Conservation (phyloP, 2,329 filamentous ascomycete genomes). For the Harringtonia aguacate region DNA sequence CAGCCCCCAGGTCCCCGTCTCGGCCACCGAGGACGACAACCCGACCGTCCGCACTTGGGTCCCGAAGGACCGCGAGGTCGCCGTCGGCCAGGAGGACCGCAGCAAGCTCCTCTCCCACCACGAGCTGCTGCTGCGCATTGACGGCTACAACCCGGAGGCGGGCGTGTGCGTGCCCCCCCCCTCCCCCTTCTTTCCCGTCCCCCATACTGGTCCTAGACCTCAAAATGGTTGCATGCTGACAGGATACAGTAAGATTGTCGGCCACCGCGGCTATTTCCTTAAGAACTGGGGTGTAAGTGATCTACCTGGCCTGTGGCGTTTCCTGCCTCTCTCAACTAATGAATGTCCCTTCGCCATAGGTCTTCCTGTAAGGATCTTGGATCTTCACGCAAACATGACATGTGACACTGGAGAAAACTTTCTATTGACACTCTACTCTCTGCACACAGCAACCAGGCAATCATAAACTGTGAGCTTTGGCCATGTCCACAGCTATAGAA, state of each 20-base stretch:
- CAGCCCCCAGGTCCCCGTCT: slow-evolving; percentile 75
- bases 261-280: slow-evolving; percentile 89
- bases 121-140: slow-evolving; percentile 78
- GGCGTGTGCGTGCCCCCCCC: slow-evolving; percentile 40
- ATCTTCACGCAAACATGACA: too few species aligned
- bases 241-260: slow-evolving; percentile 60
- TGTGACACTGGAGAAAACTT: not conserved
- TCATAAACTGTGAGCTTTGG: slow-evolving; percentile 61
- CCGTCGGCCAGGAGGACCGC: slow-evolving; percentile 48
- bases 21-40: slow-evolving; percentile 85
- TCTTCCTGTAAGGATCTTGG: slow-evolving; percentile 2
- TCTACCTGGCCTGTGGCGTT: too few species aligned
- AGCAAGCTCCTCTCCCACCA: slow-evolving; percentile 73
- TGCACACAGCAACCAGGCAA: slow-evolving; percentile 61
- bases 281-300: slow-evolving; percentile 70
- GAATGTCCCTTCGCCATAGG: not conserved
- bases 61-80: slow-evolving; percentile 58
- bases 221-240: too few species aligned
- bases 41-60: slow-evolving; percentile 65
- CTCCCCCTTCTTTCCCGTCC: not conserved
- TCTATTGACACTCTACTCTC: not conserved
- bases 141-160: slow-evolving; percentile 87
- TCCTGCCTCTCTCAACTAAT: not conserved
- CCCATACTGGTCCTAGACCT: too few species aligned
- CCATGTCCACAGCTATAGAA: not conserved